A percentile compares a stretch with the other conserved stretches of the same genome.
Conservation (phyloP, 306 rosid genomes). For the Medicago truncatula region MtrunA17r5.0-ANR NC_053049.1:2049501-2050000, state of each 20-base stretch:
- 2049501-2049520: conserved; percentile 64
- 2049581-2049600: conserved; percentile 62
- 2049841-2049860: conserved; percentile 65
- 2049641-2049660: conserved; percentile 64
- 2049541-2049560: conserved; percentile 67
- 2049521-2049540: conserved; percentile 60
- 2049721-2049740: conserved; percentile 52
- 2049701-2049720: conserved; percentile 68
- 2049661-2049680: conserved; percentile 55
- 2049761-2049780: conserved; percentile 63
- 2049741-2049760: conserved; percentile 63
- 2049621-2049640: conserved; percentile 65
- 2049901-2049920: conserved; percentile 58
- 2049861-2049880: conserved; percentile 69
- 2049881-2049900: conserved; percentile 64
- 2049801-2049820: conserved; percentile 55
- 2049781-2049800: conserved; percentile 48
- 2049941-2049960: conserved; percentile 62
- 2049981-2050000: conserved; percentile 50
- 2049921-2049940: conserved; percentile 64
- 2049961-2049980: conserved; percentile 60
- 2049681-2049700: conserved; percentile 61
- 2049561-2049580: conserved; percentile 60
- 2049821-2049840: conserved; percentile 43
- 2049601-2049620: conserved; percentile 55